Evolutionary conservation across 345 rosid genomes (phyloP).

Genomic region (Psidium friedrichsthalianum): DNA sequence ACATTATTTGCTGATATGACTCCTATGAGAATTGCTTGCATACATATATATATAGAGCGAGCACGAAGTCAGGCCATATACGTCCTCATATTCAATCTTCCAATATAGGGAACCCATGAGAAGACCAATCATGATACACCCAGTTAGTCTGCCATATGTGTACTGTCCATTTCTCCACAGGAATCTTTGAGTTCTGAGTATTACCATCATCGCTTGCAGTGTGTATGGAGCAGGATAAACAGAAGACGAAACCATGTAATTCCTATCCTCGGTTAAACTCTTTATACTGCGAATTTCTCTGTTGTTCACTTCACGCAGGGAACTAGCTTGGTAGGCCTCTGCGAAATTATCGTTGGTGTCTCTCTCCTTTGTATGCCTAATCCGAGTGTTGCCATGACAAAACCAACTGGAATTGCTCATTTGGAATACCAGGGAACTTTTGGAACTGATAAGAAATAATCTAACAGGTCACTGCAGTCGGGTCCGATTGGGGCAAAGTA

Average conservation of each 20-base stretch:
- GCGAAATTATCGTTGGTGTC: conserved; percentile 8
- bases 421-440: conserved; percentile 8
- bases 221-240: conserved; percentile 13
- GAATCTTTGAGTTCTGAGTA: conserved; percentile 21
- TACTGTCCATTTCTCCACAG: conserved; percentile 20
- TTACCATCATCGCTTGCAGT: conserved; percentile 12
- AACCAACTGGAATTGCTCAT: conserved; percentile 15
- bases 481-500: conserved; percentile 17
- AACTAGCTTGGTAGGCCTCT: conserved; percentile 12
- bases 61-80: conserved; percentile 9
- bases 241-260: background rate
- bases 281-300: conserved; percentile 1
- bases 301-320: conserved; percentile 9
- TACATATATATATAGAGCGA: conserved; percentile 16
- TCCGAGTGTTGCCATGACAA: conserved; percentile 17
- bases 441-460: conserved; percentile 15
- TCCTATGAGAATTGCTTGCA: conserved; percentile 23
- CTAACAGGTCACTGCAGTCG: conserved; percentile 7
- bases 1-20: conserved; percentile 18
- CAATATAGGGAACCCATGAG: conserved; percentile 17
- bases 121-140: conserved; percentile 16
- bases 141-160: conserved; percentile 12
- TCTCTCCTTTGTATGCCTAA: conserved; percentile 6
- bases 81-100: conserved; percentile 11
- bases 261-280: conserved; percentile 3